Base-by-base conservation (phyloP, 2,329 filamentous ascomycete genomes). In the Fusarium lyarnte region DNA sequence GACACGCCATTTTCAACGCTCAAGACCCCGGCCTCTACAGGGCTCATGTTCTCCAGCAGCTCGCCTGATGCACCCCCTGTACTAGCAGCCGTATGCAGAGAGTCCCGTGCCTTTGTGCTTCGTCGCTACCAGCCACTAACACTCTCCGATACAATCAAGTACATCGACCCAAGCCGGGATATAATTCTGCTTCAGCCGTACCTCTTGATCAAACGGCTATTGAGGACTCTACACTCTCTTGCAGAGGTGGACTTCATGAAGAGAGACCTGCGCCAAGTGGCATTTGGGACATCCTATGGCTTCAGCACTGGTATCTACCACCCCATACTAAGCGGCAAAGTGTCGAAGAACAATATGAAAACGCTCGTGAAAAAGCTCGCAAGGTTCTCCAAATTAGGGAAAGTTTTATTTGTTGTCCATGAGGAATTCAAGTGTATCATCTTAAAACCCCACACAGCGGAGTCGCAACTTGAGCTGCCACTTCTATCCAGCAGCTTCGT, bases 221-320 rank as follows among this genome's bases (percentile, higher is more conserved):
- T 74, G 21, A 74, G 74, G 23, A 63, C 51, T 16, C 55, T 75
- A n/a, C 62, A 66, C 31, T 68, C 65, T 36, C 67, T 74, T 45
- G 58, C 69, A 8, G 57, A 73, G 38, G 66, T 77, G 53, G 52
- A 66, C 13, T 59, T 49, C n/a, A 46, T 76, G 46, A 66, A 53
- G 45, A 66, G 70, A 27, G 42, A 63, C 16, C 63, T 76, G 41
- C 61, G 58, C 57, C 70, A 69, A 57, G 62, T 76, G 58, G 74
- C 67, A 16, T 58, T 75, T 19, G 66, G 73, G 31, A 73, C 64
- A 33, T 76, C 72, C 7, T 74, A 76, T 52, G 73, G 66, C 8
- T 76, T 75, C 41, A 65, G 38, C 36, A 74, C 54, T 53, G 75
- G 75, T 23, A 77, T 76, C 29, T 66, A 67, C 17, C 63, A 73